phyloP scores from a whole-genome alignment of 306 rosid species.

The Abrus pulchellus region DNA sequence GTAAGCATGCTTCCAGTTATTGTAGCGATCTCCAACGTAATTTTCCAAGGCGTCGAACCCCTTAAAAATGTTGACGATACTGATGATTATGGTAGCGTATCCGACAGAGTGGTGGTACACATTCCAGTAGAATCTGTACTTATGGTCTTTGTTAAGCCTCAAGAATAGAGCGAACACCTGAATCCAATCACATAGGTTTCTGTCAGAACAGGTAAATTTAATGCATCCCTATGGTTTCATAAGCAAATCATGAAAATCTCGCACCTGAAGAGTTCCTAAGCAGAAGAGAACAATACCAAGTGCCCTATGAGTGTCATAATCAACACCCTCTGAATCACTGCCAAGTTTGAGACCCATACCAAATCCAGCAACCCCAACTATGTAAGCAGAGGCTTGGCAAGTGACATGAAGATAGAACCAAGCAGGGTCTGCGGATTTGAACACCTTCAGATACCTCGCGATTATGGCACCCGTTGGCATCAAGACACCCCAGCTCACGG shows the following conservation, averaged over 20 bases:
- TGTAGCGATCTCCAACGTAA: constrained; percentile 53
- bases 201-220: background rate
- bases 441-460: constrained; percentile 82
- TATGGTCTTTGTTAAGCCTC: constrained; percentile 91
- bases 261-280: constrained; percentile 90
- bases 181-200: background rate
- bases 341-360: constrained; percentile 88
- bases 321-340: constrained; percentile 55
- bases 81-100: constrained; percentile 68
- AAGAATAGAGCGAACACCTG: constrained; percentile 87
- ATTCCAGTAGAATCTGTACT: constrained; percentile 82
- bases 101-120: constrained; percentile 72
- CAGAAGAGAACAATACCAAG: constrained; percentile 70
- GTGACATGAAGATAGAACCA: constrained; percentile 90
- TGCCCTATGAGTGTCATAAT: constrained; percentile 54
- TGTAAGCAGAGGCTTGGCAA: constrained; percentile 84
- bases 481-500: constrained; percentile 84
- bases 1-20: constrained; percentile 74
- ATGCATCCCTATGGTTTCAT: background rate
- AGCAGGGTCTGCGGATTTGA: constrained; percentile 87
- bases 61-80: constrained; percentile 68
- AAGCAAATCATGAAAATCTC: background rate
- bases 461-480: constrained; percentile 77
- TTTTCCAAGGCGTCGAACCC: constrained; percentile 67
- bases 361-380: constrained; percentile 86